Conservation (phyloP, 2,329 filamentous ascomycete species). For the Talaromyces piceae region DNA sequence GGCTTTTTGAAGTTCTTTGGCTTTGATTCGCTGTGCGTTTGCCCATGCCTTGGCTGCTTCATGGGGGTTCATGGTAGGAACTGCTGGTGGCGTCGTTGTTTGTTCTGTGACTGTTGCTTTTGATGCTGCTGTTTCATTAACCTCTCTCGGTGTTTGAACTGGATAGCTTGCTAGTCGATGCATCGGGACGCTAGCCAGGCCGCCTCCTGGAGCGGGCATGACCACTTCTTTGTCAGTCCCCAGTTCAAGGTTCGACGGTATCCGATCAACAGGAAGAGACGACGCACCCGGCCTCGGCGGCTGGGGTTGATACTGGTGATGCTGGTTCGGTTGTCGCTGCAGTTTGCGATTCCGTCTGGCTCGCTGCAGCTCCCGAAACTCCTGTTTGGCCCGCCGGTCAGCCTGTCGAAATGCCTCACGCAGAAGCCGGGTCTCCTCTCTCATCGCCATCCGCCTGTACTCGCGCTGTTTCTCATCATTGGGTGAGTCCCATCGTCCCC, state of each 20-base stretch:
- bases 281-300: neutral
- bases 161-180: neutral
- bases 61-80: slow-evolving; percentile 5
- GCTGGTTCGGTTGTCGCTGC: too few relatives aligned
- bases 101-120: neutral
- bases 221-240: neutral
- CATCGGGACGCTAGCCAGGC: neutral
- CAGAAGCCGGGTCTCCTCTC: slow-evolving; percentile 30
- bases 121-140: neutral
- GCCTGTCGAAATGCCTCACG: slow-evolving; percentile 31
- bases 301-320: too few relatives aligned
- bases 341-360: slow-evolving; percentile 11
- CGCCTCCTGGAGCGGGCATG: neutral
- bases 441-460: slow-evolving; percentile 25
- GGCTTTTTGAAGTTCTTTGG: slow-evolving; percentile 10
- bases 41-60: slow-evolving; percentile 12
- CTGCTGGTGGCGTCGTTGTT: neutral
- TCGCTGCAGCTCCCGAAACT: slow-evolving; percentile 24
- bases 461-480: slow-evolving; percentile 24
- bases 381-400: slow-evolving; percentile 28
- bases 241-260: neutral
- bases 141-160: neutral
- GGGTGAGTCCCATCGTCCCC: slow-evolving; percentile 32
- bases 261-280: neutral
- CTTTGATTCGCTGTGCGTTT: slow-evolving; percentile 7